Evolutionary conservation across 208 protist species (phyloP).

Genomic region (Trichomonas tenax): DNA sequence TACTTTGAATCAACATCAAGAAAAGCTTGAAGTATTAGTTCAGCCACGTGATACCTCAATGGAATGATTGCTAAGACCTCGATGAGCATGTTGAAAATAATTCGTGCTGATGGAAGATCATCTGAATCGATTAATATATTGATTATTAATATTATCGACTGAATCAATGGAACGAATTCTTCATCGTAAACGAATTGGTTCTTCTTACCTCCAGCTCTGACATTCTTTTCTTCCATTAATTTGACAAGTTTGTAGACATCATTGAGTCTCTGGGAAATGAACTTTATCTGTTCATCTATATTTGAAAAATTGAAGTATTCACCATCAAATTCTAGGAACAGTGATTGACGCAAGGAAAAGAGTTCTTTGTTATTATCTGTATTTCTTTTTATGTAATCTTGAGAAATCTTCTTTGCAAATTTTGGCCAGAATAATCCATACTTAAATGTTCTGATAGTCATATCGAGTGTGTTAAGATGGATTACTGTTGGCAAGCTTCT

Average conservation of each 20-base stretch:
- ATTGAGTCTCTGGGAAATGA: neutral
- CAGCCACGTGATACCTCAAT: neutral
- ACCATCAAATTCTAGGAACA: neutral
- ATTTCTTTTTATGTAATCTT: neutral
- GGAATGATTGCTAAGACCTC: neutral
- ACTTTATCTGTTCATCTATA: neutral
- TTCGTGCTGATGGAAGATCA: neutral
- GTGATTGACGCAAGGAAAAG: neutral
- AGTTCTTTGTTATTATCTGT: neutral
- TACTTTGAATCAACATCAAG: no score
- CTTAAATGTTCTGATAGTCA: neutral
- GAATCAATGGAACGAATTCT: neutral
- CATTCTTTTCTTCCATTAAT: neutral
- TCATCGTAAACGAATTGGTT: neutral
- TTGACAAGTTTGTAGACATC: neutral
- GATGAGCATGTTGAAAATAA: neutral
- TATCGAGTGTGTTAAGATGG: neutral
- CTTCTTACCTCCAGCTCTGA: no score
- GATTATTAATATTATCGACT: neutral
- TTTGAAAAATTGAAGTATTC: neutral
- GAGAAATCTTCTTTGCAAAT: neutral
- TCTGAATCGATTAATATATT: neutral
- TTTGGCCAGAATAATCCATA: neutral
- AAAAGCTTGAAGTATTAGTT: neutral
- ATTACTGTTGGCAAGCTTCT: neutral